Conservation (phyloP, 345 rosid species). For the Kandelia obovata region DNA sequence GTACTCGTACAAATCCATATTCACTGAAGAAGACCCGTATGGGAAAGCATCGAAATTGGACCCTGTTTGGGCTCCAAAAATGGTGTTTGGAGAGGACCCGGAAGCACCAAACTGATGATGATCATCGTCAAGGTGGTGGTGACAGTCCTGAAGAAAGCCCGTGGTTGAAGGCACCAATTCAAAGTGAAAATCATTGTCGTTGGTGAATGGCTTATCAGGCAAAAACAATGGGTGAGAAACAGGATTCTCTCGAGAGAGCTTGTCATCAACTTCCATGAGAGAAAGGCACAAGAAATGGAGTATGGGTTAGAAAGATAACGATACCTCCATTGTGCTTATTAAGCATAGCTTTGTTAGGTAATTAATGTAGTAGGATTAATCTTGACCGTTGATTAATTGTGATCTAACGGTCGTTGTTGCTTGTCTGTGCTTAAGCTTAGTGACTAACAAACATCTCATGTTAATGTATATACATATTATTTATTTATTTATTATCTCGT, state of each 20-base stretch:
- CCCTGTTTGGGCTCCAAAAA: conserved; percentile 32
- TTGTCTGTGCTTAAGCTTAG: neutral
- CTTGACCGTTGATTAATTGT: conserved; percentile 8
- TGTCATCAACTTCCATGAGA: conserved; percentile 7
- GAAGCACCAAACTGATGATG: conserved; percentile 32
- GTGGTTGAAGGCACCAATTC: conserved; percentile 32
- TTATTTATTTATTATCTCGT: neutral
- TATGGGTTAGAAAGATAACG: neutral
- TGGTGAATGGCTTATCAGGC: conserved; percentile 14
- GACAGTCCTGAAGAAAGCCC: conserved; percentile 51
- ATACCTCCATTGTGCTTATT: conserved; percentile 5
- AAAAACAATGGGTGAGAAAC: conserved; percentile 8
- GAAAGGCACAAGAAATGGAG: neutral
- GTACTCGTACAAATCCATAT: conserved; percentile 35
- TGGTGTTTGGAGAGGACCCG: conserved; percentile 44
- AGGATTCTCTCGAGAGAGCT: neutral
- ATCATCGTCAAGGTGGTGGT: conserved; percentile 20
- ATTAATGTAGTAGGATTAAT: neutral
- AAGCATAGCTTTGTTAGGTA: neutral
- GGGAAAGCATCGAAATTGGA: conserved; percentile 39
- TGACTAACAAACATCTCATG: conserved; percentile 14
- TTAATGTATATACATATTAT: neutral
- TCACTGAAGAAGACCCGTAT: conserved; percentile 30
- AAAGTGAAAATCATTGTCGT: conserved; percentile 39
- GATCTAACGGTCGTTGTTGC: conserved; percentile 15